Conservation (phyloP, 257 asterid species). For the Solanum virginianum region DNA sequence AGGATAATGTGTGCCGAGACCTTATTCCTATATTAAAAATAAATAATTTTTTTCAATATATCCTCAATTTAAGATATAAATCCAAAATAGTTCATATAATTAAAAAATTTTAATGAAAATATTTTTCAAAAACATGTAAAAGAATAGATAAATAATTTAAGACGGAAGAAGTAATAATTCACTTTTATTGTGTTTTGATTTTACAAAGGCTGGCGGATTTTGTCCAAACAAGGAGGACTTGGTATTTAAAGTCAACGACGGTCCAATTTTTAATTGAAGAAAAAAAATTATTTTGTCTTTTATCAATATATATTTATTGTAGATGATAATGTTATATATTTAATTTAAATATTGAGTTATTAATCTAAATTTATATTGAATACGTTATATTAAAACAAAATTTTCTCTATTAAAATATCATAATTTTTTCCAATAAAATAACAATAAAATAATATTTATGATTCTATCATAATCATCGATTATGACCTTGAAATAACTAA, state of each 20-base stretch:
- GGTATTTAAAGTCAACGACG: neutral
- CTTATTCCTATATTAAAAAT: neutral
- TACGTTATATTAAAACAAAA: neutral
- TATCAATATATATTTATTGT: neutral
- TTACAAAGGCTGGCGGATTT: neutral
- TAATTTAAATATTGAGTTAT: neutral
- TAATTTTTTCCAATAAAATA: too few species aligned
- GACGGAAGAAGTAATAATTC: neutral
- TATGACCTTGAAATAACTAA: neutral
- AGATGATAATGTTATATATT: neutral
- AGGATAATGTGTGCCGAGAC: neutral
- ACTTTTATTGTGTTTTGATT: neutral
- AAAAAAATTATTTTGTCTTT: neutral
- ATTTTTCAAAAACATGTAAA: neutral
- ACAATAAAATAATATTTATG: fast-evolving
- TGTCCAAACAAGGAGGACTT: neutral
- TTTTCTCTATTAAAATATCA: neutral
- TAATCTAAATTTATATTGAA: neutral
- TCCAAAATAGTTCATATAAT: neutral
- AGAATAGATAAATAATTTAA: neutral
- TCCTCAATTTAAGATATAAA: neutral
- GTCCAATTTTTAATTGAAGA: neutral
- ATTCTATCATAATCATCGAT: neutral
- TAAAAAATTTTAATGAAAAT: neutral
- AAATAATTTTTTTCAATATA: neutral